Evolutionary conservation across 148 eudicot genomes (phyloP), one percentile per base, ranked within the genome.

Genomic region (Mesembryanthemum crystallinum): DNA sequence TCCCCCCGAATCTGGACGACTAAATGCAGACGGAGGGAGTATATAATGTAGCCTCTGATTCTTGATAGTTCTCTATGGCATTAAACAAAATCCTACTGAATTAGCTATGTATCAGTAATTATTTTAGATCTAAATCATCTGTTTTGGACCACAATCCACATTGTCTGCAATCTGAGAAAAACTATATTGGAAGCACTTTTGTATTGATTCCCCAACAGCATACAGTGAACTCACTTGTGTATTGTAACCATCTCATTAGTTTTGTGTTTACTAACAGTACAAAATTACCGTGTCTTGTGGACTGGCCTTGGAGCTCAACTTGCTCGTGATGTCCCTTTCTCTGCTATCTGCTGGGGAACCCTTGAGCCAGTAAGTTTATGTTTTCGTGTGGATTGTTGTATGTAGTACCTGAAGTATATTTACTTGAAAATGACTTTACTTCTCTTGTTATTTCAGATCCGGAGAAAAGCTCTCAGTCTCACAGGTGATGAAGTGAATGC

Each of bases 221-320:
- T 42, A 33, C 11, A 21, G 7, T 5, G 24, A 25, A 58, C 32
- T 29, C 20, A 10, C 30, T 13, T 29, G 54, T 37, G 49, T 45
- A 13, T 13, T 14, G 28, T 20, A 21, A 67, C 4, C n/a, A 1
- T 12, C 64, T 64, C 42, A 57, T 66, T 29, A 64, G 27, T 0
- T 32, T 23, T 57, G 20, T 69, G 30, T 39, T 7, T 51, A 30
- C 28, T 69, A 49, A 72, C 85, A 89, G 90, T 89, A 27, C 88
- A 87, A 75, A 86, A 71, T 68, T 89, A 86, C 76, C 97, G 97
- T 65, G 62, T 78, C 67, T 85, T 89, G 81, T 94, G 98, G 98
- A 90, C 96, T 60, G 98, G 98, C 76, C 87, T 92, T 81, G 95
- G 98, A 71, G 93, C 93, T 72, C 98, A 94, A 78, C 90, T 94